Base-by-base conservation (phyloP, 805 yeast species). In the Zygosaccharomyces lentus region DNA sequence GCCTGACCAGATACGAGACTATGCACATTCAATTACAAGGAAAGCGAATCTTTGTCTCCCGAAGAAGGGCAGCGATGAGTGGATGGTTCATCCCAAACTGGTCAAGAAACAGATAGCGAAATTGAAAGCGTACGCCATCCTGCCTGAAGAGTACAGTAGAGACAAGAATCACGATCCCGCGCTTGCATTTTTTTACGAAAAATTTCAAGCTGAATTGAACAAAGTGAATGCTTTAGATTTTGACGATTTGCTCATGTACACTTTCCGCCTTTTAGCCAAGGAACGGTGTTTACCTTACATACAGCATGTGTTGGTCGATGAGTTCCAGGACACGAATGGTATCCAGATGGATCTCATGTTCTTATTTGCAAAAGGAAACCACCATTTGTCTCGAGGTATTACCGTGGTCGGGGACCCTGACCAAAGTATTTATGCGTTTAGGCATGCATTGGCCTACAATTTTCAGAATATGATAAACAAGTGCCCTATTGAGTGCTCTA, bases 391-490 rank as follows among this genome's bases (percentile, higher is more conserved):
- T 30, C 61, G 79, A 49, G 82, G 82, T 47, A 75, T 91, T 7
- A 87, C 97, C 0, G 82, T 89, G 1, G 97, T 91, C 2, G 99
- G 99, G 1, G 99, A 91, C 60, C 96, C 96, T 0, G 96, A 93
- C 64, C 99, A 91, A 65, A 83, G 95, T 58, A 91, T 91, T 17
- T 91, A 93, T 62, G 88, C 84, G 0, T 91, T 91, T 55, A 71
- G 98, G 49, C 81, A 83, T 56, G 97, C 97, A 0, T 80, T 80
- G 29, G 72, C 83, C 1, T 67, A 71, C 13, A 89, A 86, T 56
- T 87, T 90, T 55, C 66, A 67, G 34, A 68, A 69, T 10, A 79
- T 88, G 86, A 63, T 67, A 34, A 52, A 58, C 1, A 58, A 55
- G 21, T 68, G 70, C 44, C 71, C 77, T 17, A 39, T 61, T 9